phyloP scores from a whole-genome alignment of 345 rosid genomes.

The Pseudoturritis turrita region DNA sequence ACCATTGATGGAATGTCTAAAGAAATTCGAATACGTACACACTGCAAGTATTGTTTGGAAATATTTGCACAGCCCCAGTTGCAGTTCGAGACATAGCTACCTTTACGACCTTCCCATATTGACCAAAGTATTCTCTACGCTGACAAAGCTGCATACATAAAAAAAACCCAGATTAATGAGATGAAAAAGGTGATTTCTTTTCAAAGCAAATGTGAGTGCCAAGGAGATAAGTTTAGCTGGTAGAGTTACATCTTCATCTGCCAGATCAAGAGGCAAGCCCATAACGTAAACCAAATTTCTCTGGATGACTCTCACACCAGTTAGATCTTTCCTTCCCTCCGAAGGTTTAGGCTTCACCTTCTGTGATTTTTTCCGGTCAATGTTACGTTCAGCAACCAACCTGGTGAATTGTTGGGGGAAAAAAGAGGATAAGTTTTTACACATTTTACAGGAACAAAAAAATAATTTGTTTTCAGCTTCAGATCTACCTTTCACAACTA shows the following conservation, averaged over 20 bases:
- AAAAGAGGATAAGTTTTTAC: background rate
- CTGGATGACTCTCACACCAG: slow-evolving; percentile 85
- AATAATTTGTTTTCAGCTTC: background rate
- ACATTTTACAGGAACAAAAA: background rate
- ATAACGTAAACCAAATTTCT: slow-evolving; percentile 88
- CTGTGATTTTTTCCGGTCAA: slow-evolving; percentile 73
- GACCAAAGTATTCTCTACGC: slow-evolving; percentile 77
- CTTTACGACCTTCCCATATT: slow-evolving; percentile 87
- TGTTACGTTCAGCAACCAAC: slow-evolving; percentile 56
- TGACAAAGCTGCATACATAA: slow-evolving; percentile 65
- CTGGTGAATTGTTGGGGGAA: slow-evolving; percentile 23
- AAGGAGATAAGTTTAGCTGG: background rate
- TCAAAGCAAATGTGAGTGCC: background rate
- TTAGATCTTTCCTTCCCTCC: slow-evolving; percentile 82
- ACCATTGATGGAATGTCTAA: background rate
- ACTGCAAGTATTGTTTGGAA: slow-evolving; percentile 89
- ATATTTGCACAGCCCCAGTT: slow-evolving; percentile 75
- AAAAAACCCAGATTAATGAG: background rate
- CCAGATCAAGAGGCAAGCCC: slow-evolving; percentile 86
- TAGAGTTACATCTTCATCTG: slow-evolving; percentile 76
- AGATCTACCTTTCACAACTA: slow-evolving; percentile 65
- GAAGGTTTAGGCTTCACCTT: slow-evolving; percentile 63
- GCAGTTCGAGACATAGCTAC: slow-evolving; percentile 90
- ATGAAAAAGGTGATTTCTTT: background rate
- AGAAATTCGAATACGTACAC: slow-evolving; percentile 54